phyloP scores from a whole-genome alignment of 208 protist genomes.

The Crithidia brevicula region DNA sequence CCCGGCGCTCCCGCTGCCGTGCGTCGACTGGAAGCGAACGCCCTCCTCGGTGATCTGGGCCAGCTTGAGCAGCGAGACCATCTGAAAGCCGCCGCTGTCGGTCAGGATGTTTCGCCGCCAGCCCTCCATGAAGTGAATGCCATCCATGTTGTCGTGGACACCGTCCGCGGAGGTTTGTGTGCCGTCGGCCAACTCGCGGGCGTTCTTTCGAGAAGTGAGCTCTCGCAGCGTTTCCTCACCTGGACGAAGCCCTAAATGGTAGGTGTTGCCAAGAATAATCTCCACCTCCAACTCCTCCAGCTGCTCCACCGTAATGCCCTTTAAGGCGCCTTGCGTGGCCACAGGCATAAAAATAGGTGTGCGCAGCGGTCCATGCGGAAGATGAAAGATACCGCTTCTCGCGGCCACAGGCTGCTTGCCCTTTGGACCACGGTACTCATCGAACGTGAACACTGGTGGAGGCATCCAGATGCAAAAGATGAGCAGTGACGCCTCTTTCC shows the following conservation, averaged over 20 bases:
- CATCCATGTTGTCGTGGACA: slow-evolving; percentile 92
- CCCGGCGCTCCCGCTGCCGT: slow-evolving; percentile 79
- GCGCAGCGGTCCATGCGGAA: slow-evolving; percentile 89
- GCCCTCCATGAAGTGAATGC: slow-evolving; percentile 97
- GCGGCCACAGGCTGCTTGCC: slow-evolving; percentile 57
- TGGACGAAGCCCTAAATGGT: slow-evolving; percentile 96
- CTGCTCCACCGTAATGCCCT: slow-evolving; percentile 95
- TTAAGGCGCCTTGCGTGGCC: slow-evolving; percentile 97
- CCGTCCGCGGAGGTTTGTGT: slow-evolving; percentile 22
- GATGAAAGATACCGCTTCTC: slow-evolving; percentile 82
- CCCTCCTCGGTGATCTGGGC: slow-evolving; percentile 98
- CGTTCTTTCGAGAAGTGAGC: slow-evolving; percentile 74
- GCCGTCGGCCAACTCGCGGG: slow-evolving; percentile 21
- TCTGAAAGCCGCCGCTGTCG: slow-evolving; percentile 98
- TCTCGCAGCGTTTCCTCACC: slow-evolving; percentile 87
- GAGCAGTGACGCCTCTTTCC: not conserved
- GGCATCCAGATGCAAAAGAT: not conserved
- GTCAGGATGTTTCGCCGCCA: slow-evolving; percentile 97
- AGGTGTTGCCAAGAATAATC: slow-evolving; percentile 99
- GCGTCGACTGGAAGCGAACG: slow-evolving; percentile 98
- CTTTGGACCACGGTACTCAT: slow-evolving; percentile 56
- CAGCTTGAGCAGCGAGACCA: slow-evolving; percentile 98
- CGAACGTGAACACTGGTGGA: slow-evolving; percentile 70
- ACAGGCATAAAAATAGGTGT: slow-evolving; percentile 99
- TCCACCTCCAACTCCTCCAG: slow-evolving; percentile 94